Evolutionary conservation across 2,329 filamentous ascomycete species (phyloP), one percentile per base, ranked within the genome.

Genomic region (Cercospora beticola): DNA sequence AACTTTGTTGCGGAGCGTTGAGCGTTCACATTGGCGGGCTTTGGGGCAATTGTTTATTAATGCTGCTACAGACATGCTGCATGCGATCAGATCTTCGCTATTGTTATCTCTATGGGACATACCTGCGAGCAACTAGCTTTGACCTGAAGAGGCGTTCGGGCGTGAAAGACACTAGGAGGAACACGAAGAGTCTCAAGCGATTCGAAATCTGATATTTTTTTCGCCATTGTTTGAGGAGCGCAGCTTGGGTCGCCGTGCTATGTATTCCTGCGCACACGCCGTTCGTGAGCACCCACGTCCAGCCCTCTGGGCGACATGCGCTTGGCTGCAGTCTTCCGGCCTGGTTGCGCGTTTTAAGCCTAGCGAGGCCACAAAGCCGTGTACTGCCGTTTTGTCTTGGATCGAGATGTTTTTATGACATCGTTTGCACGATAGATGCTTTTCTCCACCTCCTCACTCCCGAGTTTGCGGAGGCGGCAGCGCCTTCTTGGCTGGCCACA

Each of bases 331-430:
- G 54, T 58, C 16, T 18, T 31, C n/a, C 54, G 54, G 54, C 54
- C 30, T 58, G 16, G 30, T 2, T 58, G 26, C 54, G 54, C 23
- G 30, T 58, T 30, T 30, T 18, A 26, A 30, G 54, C 26, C 30
- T 58, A 58, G 54, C 54, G 54, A 58, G 28, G 54, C 16, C 54
- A 33, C 54, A 58, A 28, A 58, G 54, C 54, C 54, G 54, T 58
- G 54, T 31, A 12, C 54, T 30, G 54, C 54, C 54, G 54, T 26
- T n/a, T 26, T 30, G 54, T 58, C 54, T 58, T 30, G 30, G 54
- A 58, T 58, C 54, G 21, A 26, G 54, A 58, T 33, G 54, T 52
- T 28, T 58, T 26, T n/a, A 58, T 30, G 54, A 58, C 54, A 58
- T 58, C 54, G 54, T 28, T 30, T 58, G 26, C 1, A 57, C 21